phyloP scores from a whole-genome alignment of 202 grass and related monocot species.

The Tripidium arundinaceum region DNA sequence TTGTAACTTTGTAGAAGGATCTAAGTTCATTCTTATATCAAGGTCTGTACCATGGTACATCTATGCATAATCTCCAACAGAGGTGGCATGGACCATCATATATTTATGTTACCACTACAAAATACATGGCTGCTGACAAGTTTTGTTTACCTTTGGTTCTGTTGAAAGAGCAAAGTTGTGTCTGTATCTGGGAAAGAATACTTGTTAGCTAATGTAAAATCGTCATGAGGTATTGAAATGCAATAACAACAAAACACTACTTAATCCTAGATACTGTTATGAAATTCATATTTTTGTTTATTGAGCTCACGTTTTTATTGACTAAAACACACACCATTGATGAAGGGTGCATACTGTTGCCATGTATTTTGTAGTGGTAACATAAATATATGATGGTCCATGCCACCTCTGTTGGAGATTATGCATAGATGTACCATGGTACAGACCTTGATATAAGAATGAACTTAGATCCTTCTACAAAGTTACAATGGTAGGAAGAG shows the following conservation, averaged over 20 bases:
- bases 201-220: constrained; percentile 19
- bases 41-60: background rate
- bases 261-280: background rate
- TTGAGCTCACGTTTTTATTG: background rate
- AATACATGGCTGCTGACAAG: background rate
- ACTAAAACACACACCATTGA: background rate
- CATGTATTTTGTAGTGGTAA: background rate
- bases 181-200: background rate
- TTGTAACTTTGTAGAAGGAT: background rate
- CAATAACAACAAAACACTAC: constrained; percentile 1
- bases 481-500: background rate
- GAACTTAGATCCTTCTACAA: background rate
- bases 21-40: background rate
- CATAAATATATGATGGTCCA: background rate
- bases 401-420: background rate
- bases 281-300: background rate
- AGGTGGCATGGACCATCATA: background rate
- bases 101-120: constrained; percentile 2
- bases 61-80: background rate
- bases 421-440: background rate
- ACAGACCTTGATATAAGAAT: background rate
- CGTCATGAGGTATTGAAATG: background rate
- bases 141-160: constrained; percentile 18
- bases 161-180: background rate
- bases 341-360: background rate